Evolutionary conservation across 2,329 filamentous ascomycete species (phyloP), one percentile per base, ranked within the genome.

Genomic region (Beauveria bassiana): DNA sequence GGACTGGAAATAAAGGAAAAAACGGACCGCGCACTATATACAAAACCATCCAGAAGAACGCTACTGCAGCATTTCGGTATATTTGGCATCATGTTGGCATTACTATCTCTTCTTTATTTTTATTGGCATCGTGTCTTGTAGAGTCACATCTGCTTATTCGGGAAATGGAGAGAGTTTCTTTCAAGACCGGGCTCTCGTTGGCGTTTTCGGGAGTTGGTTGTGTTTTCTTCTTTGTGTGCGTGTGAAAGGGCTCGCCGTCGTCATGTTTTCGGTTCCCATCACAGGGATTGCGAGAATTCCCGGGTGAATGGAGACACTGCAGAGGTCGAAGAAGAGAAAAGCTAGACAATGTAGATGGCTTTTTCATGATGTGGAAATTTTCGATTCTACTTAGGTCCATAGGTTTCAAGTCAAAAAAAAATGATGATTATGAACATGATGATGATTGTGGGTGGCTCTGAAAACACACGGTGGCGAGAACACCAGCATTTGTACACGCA

Each of bases 1-100:
- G 62, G 79, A 84, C 70, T 85, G 87, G 68, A 85, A 87, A 74
- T 90, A 81, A 80, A 64, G 22, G 7, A 18, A 40, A 38, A 40
- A n/a, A 47, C 7, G 14, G 40, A 53, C 9, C 24, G 10, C 34
- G 24, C 3, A 40, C 22, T 45, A 14, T 47, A 57, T 57, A 47
- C 54, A 57, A 46, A 40, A 22, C 10, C 10, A 12, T 24, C 12
- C 20, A 28, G 18, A 46, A 8, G 1, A 40, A 20, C 20, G 22
- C 20, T 20, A 20, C 18, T 34, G 42, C 43, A n/a, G 40, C 45
- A 49, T 18, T 18, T 40, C 38, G 40, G 46, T 51, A 43, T 43
- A 59, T 50, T 54, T 49, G 58, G 34, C 58, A 61, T 54, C 57
- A 31, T 59, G 47, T 46, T 53, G 57, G 56, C 56, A 56, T 56